Evolutionary conservation across 257 asterid genomes (phyloP).

Genomic region (Cynanchum wilfordii): DNA sequence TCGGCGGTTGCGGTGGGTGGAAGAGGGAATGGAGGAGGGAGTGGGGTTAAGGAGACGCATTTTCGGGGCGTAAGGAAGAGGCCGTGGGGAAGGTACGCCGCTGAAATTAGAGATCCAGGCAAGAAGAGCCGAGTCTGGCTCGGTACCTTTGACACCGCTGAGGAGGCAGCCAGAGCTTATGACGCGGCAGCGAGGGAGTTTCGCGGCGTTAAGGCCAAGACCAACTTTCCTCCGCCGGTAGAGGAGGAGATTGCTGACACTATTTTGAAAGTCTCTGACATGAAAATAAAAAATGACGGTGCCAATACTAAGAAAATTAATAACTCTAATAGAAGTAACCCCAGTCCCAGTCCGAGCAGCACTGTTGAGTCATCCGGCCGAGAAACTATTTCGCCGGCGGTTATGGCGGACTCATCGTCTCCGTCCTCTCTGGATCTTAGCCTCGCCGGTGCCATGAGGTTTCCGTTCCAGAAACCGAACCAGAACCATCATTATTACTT

Average conservation of each 20-base stretch:
- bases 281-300: neutral
- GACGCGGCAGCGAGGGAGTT: slow-evolving; percentile 26
- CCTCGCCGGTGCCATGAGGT: slow-evolving; percentile 18
- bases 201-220: slow-evolving; percentile 28
- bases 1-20: slow-evolving; percentile 12
- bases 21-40: neutral
- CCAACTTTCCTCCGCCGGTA: slow-evolving; percentile 17
- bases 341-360: slow-evolving; percentile 27
- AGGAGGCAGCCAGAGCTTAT: slow-evolving; percentile 31
- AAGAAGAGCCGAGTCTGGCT: slow-evolving; percentile 27
- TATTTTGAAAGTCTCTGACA: slow-evolving; percentile 1
- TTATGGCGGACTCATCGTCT: slow-evolving; percentile 11
- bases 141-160: slow-evolving; percentile 30
- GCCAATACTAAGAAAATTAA: neutral
- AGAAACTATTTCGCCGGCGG: slow-evolving; percentile 16
- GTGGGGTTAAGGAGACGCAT: slow-evolving; percentile 9
- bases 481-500: neutral
- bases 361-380: slow-evolving; percentile 25
- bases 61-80: slow-evolving; percentile 27
- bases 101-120: slow-evolving; percentile 25
- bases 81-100: slow-evolving; percentile 28
- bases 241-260: neutral
- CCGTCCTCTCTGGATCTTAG: slow-evolving; percentile 21
- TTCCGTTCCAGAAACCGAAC: neutral
- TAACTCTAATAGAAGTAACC: neutral